A percentile compares a stretch with the other conserved stretches of the same genome.
Conservation (phyloP, 225 moss, liverwort and hornwort genomes). For the Bryum argenteum region DNA sequence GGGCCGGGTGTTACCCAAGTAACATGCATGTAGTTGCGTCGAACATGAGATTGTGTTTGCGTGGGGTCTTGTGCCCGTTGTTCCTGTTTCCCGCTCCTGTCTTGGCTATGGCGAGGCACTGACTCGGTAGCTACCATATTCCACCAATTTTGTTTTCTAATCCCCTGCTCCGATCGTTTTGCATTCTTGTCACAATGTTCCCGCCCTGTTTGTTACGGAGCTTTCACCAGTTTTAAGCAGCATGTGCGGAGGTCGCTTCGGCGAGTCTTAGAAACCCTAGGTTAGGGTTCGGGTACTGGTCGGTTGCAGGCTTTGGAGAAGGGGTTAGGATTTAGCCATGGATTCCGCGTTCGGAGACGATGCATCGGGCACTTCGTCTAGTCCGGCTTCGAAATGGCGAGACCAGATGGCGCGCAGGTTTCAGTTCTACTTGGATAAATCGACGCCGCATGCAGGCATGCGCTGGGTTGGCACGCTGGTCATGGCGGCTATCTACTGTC, state of each 20-base stretch:
- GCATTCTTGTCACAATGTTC: neutral
- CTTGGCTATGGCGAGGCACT: constrained; percentile 28
- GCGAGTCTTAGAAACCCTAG: constrained; percentile 37
- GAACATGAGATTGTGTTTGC: neutral
- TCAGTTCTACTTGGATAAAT: constrained; percentile 97
- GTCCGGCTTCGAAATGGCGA: constrained; percentile 81
- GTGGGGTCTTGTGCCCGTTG: neutral
- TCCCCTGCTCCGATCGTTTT: too few species aligned
- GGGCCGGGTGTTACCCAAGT: neutral
- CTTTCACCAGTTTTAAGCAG: neutral
- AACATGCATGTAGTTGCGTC: neutral
- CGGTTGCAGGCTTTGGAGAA: neutral
- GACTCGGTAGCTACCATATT: neutral
- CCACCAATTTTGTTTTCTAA: neutral
- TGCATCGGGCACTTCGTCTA: constrained; percentile 49
- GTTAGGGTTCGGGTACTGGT: constrained; percentile 34
- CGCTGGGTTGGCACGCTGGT: constrained; percentile 93
- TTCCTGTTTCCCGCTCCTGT: neutral
- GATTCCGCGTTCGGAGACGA: constrained; percentile 88
- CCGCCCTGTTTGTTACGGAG: neutral
- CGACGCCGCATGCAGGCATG: constrained; percentile 90
- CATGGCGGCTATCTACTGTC: constrained; percentile 84
- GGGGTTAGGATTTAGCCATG: constrained; percentile 44
- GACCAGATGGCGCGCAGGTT: constrained; percentile 85
- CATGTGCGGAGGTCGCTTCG: constrained; percentile 23